Base-by-base conservation (phyloP, 305 asterid species). In the Fraxinus baroniana region DNA sequence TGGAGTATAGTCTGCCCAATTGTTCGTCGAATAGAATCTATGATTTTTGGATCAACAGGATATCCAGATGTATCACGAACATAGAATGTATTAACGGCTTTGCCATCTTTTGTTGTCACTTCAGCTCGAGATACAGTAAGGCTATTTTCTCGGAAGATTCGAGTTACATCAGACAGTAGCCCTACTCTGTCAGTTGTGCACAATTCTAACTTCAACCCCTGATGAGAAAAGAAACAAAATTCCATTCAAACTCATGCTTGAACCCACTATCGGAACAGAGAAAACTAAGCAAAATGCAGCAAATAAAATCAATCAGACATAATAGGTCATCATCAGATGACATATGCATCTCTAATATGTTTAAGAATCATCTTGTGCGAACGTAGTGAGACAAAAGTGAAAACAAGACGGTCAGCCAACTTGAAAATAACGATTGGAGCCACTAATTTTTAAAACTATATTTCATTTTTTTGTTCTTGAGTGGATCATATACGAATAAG, bases 91-190 rank as follows among this genome's bases (percentile, higher is more conserved):
- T 96, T 94, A 1, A 91, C 79, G 2, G 99, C 99, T 88, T 94
- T 93, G 26, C 96, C 97, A 13, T 88, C 91, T 84, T 92, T 85
- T 0, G 99, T 96, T 4, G 95, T 13, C 49, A 96, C 98, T 41
- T 94, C 98, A n/a, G 99, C 99, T 83, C 99, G 88, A 1, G 92
- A 91, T 77, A 96, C 98, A 0, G 91, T 89, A 12, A 96, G 90
- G 85, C 99, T 91, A 22, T 92, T 94, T 88, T 96, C 99, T 0
- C 99, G 94, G 84, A 96, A 91, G 28, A 96, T 89, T 24, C 98
- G 85, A 0, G 99, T 94, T 7, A 94, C 93, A 76, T 96, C 95
- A 4, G 99, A 94, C 15, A 96, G 80, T 78, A 96, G 90, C 74
- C 99, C 99, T 5, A 93, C 95, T 84, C 97, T 83, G 82, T 96